phyloP scores from a whole-genome alignment of 208 protist genomes.

The Trypanosoma cruzi region DNA sequence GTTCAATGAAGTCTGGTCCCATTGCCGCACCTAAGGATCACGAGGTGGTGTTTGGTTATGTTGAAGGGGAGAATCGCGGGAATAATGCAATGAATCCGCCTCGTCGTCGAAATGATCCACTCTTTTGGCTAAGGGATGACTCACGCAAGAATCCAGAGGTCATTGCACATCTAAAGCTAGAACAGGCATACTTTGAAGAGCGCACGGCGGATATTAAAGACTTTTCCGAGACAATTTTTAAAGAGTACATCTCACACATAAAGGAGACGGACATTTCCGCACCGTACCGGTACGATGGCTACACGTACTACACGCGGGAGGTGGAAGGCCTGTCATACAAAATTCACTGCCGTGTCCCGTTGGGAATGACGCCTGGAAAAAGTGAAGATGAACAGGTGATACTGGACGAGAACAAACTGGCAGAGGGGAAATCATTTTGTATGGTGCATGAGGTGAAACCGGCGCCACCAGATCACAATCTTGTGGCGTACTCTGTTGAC shows the following conservation, averaged over 20 bases:
- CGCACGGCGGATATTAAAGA: conserved; percentile 58
- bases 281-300: conserved; percentile 66
- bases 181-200: conserved; percentile 80
- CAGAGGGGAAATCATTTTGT: conserved; percentile 83
- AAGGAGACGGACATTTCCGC: conserved; percentile 83
- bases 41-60: conserved; percentile 74
- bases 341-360: conserved; percentile 80
- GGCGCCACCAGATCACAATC: conserved; percentile 58
- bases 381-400: conserved; percentile 70
- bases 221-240: conserved; percentile 71
- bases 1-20: conserved; percentile 32
- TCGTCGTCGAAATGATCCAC: conserved; percentile 60
- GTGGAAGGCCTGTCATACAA: conserved; percentile 87
- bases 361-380: conserved; percentile 43
- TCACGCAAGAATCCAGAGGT: conserved; percentile 67
- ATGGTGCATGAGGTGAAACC: conserved; percentile 57
- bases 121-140: conserved; percentile 91
- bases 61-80: conserved; percentile 85
- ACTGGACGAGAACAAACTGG: conserved; percentile 83
- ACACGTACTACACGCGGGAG: conserved; percentile 84
- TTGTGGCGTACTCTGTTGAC: conserved; percentile 86
- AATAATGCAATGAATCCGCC: conserved; percentile 88
- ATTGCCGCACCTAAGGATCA: conserved; percentile 66
- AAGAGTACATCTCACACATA: conserved; percentile 88
- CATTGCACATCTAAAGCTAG: conserved; percentile 76